Conservation (phyloP, 148 eudicot species). For the Persicaria tinctoria region DNA sequence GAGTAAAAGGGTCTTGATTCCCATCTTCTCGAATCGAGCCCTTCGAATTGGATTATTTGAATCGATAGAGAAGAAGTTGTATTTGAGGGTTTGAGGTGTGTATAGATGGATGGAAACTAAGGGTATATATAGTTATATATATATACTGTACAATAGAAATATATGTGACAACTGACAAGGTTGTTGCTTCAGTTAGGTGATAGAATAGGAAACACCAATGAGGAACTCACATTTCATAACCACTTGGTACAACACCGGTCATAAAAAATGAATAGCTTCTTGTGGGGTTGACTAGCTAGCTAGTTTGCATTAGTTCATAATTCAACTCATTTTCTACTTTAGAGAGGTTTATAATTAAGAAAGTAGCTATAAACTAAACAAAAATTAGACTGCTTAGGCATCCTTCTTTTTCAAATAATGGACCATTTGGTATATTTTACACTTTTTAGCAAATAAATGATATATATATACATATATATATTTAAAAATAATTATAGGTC, state of each 20-base stretch:
- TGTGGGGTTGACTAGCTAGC: neutral
- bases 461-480: too few relatives aligned
- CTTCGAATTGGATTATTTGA: neutral
- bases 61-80: neutral
- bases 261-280: neutral
- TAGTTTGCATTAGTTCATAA: too few relatives aligned
- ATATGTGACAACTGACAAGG: neutral
- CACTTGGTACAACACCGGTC: neutral
- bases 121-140: neutral
- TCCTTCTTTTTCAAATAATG: too few relatives aligned
- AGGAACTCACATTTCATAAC: neutral
- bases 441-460: too few relatives aligned
- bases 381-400: too few relatives aligned
- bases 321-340: too few relatives aligned
- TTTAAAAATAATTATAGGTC: too few relatives aligned
- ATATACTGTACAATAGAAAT: neutral
- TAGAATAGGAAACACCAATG: neutral
- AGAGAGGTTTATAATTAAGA: too few relatives aligned
- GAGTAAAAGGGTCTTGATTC: neutral
- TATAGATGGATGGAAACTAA: conserved; percentile 1
- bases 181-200: conserved; percentile 4
- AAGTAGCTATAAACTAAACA: too few relatives aligned
- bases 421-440: too few relatives aligned
- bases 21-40: neutral
- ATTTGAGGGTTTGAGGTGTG: neutral